These are phyloP conservation scores for Schizochytrium sp. DNA, from an alignment of 108 stramenopile genomes.

Conservation along the genomic window DNA sequence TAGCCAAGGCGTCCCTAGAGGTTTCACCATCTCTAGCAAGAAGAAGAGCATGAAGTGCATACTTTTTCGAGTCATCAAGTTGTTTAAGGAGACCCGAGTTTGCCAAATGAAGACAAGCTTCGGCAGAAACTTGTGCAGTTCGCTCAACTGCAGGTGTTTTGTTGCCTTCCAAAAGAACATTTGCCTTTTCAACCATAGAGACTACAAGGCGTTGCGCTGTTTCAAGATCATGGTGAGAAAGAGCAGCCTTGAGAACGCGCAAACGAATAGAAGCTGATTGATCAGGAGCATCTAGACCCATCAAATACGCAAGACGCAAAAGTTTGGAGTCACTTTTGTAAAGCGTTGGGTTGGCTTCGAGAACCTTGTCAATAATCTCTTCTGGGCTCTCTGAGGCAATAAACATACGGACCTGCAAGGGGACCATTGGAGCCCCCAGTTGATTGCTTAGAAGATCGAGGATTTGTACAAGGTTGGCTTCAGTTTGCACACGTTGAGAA, in stretches of 20 bases:
- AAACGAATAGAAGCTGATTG: constrained; percentile 36
- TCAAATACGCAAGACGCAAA: constrained; percentile 24
- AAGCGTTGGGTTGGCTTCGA: neutral
- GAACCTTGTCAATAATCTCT: neutral
- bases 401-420: constrained; percentile 52
- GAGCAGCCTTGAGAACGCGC: neutral
- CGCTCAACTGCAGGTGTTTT: neutral
- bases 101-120: neutral
- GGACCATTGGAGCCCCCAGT: constrained; percentile 1
- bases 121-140: neutral
- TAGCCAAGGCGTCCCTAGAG: neutral
- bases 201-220: neutral
- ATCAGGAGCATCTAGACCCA: neutral
- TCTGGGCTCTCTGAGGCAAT: neutral
- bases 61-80: neutral
- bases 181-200: constrained; percentile 38
- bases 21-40: neutral
- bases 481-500: constrained; percentile 25
- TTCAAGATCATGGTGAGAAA: constrained; percentile 8
- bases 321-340: constrained; percentile 50
- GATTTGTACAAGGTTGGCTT: constrained; percentile 12
- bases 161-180: neutral
- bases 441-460: constrained; percentile 7
- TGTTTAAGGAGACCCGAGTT: neutral
- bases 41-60: neutral